A percentile compares a stretch with the other conserved stretches of the same genome.
phyloP scores from a whole-genome alignment of 2,329 filamentous ascomycete genomes.

The Colletotrichum liaoningense region DNA sequence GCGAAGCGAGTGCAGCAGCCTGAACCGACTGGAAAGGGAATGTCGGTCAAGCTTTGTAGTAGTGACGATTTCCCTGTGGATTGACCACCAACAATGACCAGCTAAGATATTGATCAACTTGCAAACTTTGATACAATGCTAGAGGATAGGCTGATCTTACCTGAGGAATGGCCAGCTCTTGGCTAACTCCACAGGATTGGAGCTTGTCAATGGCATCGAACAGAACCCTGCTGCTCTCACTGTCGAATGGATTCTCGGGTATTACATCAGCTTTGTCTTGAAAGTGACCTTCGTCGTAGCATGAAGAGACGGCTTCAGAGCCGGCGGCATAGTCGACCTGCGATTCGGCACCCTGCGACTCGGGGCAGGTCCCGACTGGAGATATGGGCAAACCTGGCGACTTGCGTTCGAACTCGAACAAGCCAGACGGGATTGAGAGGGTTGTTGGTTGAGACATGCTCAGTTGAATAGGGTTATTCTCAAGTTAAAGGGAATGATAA shows the following conservation, averaged over 20 bases:
- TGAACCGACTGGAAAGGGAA: conserved; percentile 48
- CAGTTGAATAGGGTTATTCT: not conserved
- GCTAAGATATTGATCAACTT: conserved; percentile 36
- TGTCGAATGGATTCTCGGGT: conserved; percentile 47
- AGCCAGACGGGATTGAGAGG: not conserved
- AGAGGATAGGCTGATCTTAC: conserved; percentile 37
- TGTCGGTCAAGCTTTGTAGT: conserved; percentile 49
- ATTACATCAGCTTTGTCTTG: not conserved
- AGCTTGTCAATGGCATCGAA: conserved; percentile 52
- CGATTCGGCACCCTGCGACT: not conserved
- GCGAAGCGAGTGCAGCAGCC: conserved; percentile 51
- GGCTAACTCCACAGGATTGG: conserved; percentile 44
- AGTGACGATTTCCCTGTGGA: conserved; percentile 52
- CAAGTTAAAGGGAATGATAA: not conserved
- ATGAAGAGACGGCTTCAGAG: not conserved
- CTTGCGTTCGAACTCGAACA: not conserved
- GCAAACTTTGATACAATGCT: not conserved
- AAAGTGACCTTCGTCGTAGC: not conserved
- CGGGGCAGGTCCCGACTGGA: too few relatives aligned
- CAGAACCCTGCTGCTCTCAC: conserved; percentile 45
- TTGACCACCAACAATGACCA: conserved; percentile 51
- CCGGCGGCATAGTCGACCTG: not conserved
- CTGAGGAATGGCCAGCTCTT: conserved; percentile 48
- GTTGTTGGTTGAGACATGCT: not conserved
- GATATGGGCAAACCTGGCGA: not conserved